Conservation (phyloP, 106 monocot genomes). For the Chionographis japonica region DNA sequence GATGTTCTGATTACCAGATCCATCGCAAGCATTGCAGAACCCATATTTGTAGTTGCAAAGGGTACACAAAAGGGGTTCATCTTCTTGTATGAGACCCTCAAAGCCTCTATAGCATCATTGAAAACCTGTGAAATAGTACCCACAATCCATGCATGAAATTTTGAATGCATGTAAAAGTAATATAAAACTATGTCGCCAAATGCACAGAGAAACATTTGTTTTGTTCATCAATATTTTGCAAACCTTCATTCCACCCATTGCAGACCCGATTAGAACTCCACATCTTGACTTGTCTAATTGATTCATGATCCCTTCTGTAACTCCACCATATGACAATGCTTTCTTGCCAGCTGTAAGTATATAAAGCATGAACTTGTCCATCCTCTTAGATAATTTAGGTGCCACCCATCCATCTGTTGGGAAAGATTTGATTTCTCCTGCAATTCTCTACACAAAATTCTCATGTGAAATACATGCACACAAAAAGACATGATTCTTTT, state of each 20-base stretch:
- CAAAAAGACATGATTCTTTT: too few relatives aligned
- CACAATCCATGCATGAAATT: background rate
- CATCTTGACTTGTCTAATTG: conserved; percentile 62
- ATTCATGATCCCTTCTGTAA: conserved; percentile 56
- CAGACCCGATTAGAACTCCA: conserved; percentile 78
- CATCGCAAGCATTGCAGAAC: conserved; percentile 85
- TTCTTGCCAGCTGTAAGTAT: conserved; percentile 77
- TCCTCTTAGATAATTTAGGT: conserved; percentile 63
- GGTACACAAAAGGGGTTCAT: conserved; percentile 89
- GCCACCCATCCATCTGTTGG: conserved; percentile 72
- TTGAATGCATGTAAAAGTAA: background rate
- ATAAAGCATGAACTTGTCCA: conserved; percentile 90
- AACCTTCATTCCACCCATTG: conserved; percentile 89
- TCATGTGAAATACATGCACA: conserved; percentile 2
- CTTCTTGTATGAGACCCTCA: conserved; percentile 74
- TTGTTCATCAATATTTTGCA: background rate
- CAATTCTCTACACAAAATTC: conserved; percentile 53
- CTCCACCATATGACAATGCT: conserved; percentile 59
- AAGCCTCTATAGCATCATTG: conserved; percentile 81
- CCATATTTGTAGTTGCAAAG: conserved; percentile 87
- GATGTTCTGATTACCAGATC: conserved; percentile 50
- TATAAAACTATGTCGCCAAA: background rate
- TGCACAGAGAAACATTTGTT: too few relatives aligned
- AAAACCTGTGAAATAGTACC: conserved; percentile 36
- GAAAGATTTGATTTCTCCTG: conserved; percentile 78